A percentile compares a stretch with the other conserved stretches of the same genome.
Conservation (phyloP, 176 grass and related monocot genomes). For the Eremochloa ophiuroides region DNA sequence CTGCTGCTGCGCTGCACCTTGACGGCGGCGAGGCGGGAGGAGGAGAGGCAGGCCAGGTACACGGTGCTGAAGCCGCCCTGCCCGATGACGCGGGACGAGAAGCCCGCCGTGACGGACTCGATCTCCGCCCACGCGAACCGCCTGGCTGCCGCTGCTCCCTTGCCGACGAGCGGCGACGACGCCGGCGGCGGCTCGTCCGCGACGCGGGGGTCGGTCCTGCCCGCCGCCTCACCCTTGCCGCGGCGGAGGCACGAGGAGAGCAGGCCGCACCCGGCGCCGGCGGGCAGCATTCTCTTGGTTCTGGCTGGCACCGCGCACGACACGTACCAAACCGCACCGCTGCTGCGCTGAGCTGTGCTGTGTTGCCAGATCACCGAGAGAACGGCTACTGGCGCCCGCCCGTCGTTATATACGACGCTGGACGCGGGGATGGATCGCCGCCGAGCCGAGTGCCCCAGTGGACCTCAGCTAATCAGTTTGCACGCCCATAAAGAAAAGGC, state of each 20-base stretch:
- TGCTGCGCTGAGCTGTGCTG: background rate
- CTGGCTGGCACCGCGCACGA: too few species aligned
- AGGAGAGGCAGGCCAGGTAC: slow-evolving; percentile 56
- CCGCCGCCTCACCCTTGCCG: background rate
- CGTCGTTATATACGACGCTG: slow-evolving; percentile 14
- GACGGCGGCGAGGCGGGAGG: slow-evolving; percentile 51
- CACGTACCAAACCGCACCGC: too few species aligned
- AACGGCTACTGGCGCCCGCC: background rate
- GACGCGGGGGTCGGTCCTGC: slow-evolving; percentile 31
- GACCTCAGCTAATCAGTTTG: slow-evolving; percentile 2
- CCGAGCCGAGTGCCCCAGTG: background rate
- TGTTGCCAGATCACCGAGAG: background rate
- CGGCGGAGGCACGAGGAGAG: slow-evolving; percentile 22
- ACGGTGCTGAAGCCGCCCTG: slow-evolving; percentile 83
- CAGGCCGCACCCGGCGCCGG: slow-evolving; percentile 36
- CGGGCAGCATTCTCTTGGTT: slow-evolving; percentile 26
- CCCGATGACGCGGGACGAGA: slow-evolving; percentile 65
- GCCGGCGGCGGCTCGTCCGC: slow-evolving; percentile 30
- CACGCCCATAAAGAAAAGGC: background rate
- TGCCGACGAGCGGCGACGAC: too few species aligned
- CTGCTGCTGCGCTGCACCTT: slow-evolving; percentile 67
- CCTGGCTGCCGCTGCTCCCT: background rate
- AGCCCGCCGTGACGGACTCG: slow-evolving; percentile 49
- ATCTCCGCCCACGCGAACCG: slow-evolving; percentile 48
- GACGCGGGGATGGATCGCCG: too few species aligned